phyloP scores from a whole-genome alignment of 2,329 filamentous ascomycete genomes.

The Alternaria ethzedia region DNA sequence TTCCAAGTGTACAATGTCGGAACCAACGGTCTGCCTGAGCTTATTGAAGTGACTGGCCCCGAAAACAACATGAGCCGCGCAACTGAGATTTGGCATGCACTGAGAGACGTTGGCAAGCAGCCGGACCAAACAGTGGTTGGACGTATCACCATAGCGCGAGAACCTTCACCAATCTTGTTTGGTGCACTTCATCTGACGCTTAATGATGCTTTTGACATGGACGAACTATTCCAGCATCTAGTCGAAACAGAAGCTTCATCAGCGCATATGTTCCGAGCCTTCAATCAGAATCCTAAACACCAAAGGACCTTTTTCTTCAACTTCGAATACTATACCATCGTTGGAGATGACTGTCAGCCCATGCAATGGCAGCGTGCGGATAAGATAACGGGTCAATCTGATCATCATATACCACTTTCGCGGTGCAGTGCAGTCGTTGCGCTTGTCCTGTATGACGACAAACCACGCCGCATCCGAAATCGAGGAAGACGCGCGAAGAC shows the following conservation, averaged over 20 bases:
- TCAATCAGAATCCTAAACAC: slow-evolving; percentile 52
- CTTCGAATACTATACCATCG: slow-evolving; percentile 70
- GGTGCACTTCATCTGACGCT: slow-evolving; percentile 66
- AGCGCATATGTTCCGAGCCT: slow-evolving; percentile 61
- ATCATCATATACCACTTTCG: slow-evolving; percentile 64
- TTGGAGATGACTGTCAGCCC: slow-evolving; percentile 62
- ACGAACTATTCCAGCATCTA: slow-evolving; percentile 64
- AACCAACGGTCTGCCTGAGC: slow-evolving; percentile 52
- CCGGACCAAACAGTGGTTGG: slow-evolving; percentile 57
- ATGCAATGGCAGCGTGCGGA: slow-evolving; percentile 67
- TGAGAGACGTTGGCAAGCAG: slow-evolving; percentile 45
- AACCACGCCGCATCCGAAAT: slow-evolving; percentile 58
- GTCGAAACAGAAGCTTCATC: slow-evolving; percentile 55
- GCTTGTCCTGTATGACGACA: slow-evolving; percentile 61
- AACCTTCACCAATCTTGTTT: slow-evolving; percentile 66
- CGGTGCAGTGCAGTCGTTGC: slow-evolving; percentile 67
- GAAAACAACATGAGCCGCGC: slow-evolving; percentile 46
- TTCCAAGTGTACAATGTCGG: slow-evolving; percentile 66
- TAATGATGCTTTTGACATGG: slow-evolving; percentile 65
- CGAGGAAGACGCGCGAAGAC: slow-evolving; percentile 55
- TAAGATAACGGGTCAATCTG: slow-evolving; percentile 48
- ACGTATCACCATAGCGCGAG: slow-evolving; percentile 66
- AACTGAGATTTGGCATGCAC: slow-evolving; percentile 39
- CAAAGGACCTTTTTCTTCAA: slow-evolving; percentile 67
- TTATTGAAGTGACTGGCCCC: slow-evolving; percentile 42